phyloP scores from a whole-genome alignment of 768 basidiomycete species.

The Suillus alpinus region DNA sequence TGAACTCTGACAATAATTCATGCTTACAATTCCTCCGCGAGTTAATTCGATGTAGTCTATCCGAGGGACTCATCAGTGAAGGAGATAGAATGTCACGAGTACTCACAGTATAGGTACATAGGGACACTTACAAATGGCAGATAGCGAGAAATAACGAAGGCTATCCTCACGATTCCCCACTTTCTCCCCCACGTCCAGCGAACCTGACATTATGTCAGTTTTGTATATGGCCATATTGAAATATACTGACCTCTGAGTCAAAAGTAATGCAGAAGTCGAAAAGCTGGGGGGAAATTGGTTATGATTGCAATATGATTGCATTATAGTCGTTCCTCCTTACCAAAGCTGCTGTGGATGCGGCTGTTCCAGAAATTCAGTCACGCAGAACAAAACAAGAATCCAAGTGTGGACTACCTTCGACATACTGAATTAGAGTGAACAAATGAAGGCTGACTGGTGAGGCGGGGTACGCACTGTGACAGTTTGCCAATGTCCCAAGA shows the following conservation, averaged over 20 bases:
- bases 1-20: not conserved
- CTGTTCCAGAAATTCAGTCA: not conserved
- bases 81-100: not conserved
- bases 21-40: not conserved
- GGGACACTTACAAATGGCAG: slow-evolving; percentile 16
- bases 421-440: not conserved
- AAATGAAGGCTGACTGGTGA: not conserved
- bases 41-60: not conserved
- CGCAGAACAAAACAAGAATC: not conserved
- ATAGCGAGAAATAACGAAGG: slow-evolving; percentile 20
- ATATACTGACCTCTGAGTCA: not conserved
- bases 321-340: not conserved
- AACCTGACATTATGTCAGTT: slow-evolving; percentile 7
- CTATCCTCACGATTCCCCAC: slow-evolving; percentile 17
- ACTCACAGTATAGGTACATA: slow-evolving; percentile 10
- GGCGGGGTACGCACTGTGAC: not conserved
- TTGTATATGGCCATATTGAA: not conserved
- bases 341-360: not conserved
- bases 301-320: not conserved
- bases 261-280: slow-evolving; percentile 4
- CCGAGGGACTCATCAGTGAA: not conserved
- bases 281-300: not conserved
- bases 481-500: too few species aligned
- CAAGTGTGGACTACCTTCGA: not conserved
- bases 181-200: slow-evolving; percentile 15